These are phyloP conservation scores for Yamadazyma diospyri DNA, from an alignment of 1,139 yeast genomes.

Conservation along the genomic window DNA sequence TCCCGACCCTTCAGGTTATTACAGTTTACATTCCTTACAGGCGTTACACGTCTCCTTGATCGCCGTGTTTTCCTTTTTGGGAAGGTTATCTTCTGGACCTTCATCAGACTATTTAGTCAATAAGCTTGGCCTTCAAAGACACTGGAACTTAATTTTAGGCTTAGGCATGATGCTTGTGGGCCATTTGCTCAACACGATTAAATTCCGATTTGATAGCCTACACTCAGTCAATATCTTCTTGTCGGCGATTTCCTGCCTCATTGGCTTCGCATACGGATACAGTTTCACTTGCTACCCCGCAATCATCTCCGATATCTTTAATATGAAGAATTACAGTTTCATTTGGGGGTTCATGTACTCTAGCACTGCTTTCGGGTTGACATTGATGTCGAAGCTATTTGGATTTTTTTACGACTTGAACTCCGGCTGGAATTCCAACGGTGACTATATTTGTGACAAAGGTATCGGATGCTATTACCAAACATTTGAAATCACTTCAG, in stretches of 20 bases:
- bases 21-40: conserved; percentile 43
- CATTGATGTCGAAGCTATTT: conserved; percentile 38
- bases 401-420: conserved; percentile 35
- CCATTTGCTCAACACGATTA: conserved; percentile 36
- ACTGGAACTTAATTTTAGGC: conserved; percentile 64
- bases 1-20: conserved; percentile 13
- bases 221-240: conserved; percentile 33
- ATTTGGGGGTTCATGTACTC: conserved; percentile 77
- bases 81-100: conserved; percentile 68
- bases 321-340: conserved; percentile 67
- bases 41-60: conserved; percentile 71
- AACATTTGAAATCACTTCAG: conserved; percentile 35
- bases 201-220: conserved; percentile 20
- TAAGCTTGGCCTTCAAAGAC: conserved; percentile 51
- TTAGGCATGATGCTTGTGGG: conserved; percentile 36
- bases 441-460: conserved; percentile 31
- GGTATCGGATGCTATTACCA: conserved; percentile 39
- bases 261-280: conserved; percentile 79
- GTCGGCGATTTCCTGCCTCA: conserved; percentile 50
- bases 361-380: conserved; percentile 41
- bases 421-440: conserved; percentile 28
- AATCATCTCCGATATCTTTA: conserved; percentile 72
- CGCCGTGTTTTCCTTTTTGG: conserved; percentile 64
- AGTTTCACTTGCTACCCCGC: conserved; percentile 82
- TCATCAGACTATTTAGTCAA: conserved; percentile 58